Evolutionary conservation across 306 rosid genomes (phyloP).

Genomic region (Echinosophora koreensis): DNA sequence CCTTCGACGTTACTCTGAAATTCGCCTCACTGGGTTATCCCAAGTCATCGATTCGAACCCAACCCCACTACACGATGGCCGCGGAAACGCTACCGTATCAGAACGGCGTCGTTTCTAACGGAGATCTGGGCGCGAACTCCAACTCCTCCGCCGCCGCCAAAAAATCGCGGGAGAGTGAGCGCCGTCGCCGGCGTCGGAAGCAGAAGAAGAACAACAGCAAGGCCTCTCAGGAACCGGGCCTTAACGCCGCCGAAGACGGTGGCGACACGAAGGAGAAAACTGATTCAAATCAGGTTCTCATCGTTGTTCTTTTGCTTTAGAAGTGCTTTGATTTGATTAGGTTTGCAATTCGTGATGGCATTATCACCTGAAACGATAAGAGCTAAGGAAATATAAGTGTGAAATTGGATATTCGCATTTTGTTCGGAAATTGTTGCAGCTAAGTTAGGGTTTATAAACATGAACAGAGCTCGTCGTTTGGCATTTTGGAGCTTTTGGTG

Average conservation of each 20-base stretch:
- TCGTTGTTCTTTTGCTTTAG: neutral
- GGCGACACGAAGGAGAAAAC: constrained; percentile 70
- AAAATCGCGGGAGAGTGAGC: constrained; percentile 84
- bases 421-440: neutral
- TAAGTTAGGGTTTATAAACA: constrained; percentile 50
- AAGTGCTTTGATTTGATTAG: neutral
- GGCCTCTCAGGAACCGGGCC: constrained; percentile 55
- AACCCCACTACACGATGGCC: neutral
- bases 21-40: neutral
- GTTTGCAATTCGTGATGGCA: neutral
- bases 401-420: constrained; percentile 2
- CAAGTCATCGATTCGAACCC: neutral
- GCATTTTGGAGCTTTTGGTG: neutral
- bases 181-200: constrained; percentile 93
- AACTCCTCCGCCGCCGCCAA: constrained; percentile 51
- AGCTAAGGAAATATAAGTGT: neutral
- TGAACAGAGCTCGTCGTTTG: neutral
- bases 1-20: neutral
- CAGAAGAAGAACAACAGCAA: constrained; percentile 83
- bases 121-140: constrained; percentile 4
- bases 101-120: neutral
- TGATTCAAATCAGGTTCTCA: constrained; percentile 66
- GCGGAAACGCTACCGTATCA: neutral
- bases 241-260: constrained; percentile 51
- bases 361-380: neutral